Evolutionary conservation across 2,329 filamentous ascomycete species (phyloP), one percentile per base, ranked within the genome.

Genomic region (Pseudogymnoascus sp.): DNA sequence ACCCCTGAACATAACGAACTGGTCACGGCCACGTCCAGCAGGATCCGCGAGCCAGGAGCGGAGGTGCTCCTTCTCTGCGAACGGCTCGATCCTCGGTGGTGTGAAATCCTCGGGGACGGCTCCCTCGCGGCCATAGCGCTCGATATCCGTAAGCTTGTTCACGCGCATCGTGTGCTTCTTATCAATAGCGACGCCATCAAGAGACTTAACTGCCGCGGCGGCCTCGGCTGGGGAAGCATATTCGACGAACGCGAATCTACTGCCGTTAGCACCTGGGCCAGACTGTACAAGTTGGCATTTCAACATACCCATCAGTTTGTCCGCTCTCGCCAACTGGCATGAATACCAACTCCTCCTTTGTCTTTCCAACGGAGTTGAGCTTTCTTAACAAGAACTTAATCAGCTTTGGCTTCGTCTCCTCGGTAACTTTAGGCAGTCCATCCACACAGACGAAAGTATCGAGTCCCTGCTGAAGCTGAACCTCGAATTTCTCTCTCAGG

Each of bases 101-200:
- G 85, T 84, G 79, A 97, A 99, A 70, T 93, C 88, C 73, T 99
- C 95, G 69, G 96, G 90, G 71, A 99, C 85, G 69, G 92, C 88
- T 69, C 95, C 95, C 80, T 97, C 95, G 67, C 92, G 87, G 67
- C 95, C 95, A 76, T 91, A 99, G 69, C 95, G 89, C 76, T 99
- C 95, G 73, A 99, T 93, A 75, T 99, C 95, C 72, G 93, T 97
- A 72, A 99, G 84, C 80, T 99, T 99, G 86, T 99, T 99, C 71
- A 99, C 93, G 67, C 88, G 85, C 71, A 99, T 86, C 61, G 86
- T 96, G 83, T 99, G 93, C 80, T 88, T 97, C 85, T 96, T 97
- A 81, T 99, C 95, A 72, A 99, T 89, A 49, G 93, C 85, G 5
- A 89, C 87, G 72, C 86, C 85, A 77, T 99, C 88, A 65, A 99